phyloP scores from a whole-genome alignment of 768 basidiomycete genomes.

The Rickenella mellea region DNA sequence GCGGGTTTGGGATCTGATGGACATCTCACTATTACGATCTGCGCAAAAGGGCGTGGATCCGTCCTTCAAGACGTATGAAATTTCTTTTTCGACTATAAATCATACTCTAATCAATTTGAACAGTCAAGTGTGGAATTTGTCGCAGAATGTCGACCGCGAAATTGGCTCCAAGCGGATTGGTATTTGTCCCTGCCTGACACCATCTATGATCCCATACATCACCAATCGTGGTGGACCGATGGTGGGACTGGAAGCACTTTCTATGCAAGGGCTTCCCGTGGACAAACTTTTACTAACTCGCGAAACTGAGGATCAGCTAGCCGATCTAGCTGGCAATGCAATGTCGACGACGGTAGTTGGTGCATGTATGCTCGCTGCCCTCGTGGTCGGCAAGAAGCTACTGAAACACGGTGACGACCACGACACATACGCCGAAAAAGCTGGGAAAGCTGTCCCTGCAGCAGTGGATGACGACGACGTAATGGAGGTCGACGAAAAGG shows the following conservation, averaged over 20 bases:
- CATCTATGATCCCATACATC: conserved; percentile 94
- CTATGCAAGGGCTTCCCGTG: conserved; percentile 90
- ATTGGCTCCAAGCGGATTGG: conserved; percentile 75
- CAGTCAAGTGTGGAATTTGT: conserved; percentile 91
- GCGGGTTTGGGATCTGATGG: conserved; percentile 92
- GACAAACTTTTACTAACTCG: conserved; percentile 87
- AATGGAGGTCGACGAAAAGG: conserved; percentile 39
- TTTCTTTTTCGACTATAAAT: neutral
- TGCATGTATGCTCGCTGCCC: conserved; percentile 74
- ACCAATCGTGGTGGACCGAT: conserved; percentile 94
- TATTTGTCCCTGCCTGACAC: conserved; percentile 88
- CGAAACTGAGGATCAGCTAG: conserved; percentile 88
- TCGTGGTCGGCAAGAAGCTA: conserved; percentile 57
- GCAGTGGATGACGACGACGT: conserved; percentile 24
- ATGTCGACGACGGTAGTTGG: conserved; percentile 98
- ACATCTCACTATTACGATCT: conserved; percentile 78
- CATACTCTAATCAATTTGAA: conserved; percentile 1
- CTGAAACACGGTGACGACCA: conserved; percentile 59
- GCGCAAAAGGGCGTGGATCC: conserved; percentile 77
- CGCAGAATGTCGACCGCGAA: conserved; percentile 91
- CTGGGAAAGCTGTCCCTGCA: conserved; percentile 22
- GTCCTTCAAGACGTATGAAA: conserved; percentile 70
- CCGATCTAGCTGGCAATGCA: conserved; percentile 92
- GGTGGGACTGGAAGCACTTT: conserved; percentile 86
- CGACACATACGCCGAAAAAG: conserved; percentile 60